These are phyloP conservation scores for Fomitopsis palustris DNA, from an alignment of 1,284 basidiomycete genomes.

Conservation along the genomic window DNA sequence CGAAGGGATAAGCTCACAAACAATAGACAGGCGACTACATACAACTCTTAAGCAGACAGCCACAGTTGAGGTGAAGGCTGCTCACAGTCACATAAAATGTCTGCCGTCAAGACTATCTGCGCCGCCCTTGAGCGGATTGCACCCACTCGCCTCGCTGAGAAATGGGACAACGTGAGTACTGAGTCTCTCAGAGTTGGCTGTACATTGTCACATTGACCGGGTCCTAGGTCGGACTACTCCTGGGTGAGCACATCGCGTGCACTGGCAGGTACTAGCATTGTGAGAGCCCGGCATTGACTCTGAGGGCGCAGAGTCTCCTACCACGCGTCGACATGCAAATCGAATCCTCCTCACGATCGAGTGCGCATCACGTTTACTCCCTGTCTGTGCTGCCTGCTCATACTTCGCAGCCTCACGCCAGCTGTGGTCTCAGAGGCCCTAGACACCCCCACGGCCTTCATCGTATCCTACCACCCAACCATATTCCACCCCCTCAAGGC, in stretches of 20 bases:
- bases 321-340: constrained; percentile 51
- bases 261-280: background rate
- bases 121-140: constrained; percentile 78
- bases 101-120: constrained; percentile 48
- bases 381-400: background rate
- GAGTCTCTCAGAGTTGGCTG: constrained; percentile 8
- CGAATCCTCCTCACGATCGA: constrained; percentile 83
- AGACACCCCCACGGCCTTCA: constrained; percentile 54
- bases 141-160: constrained; percentile 79
- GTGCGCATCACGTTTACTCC: constrained; percentile 39
- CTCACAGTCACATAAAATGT: no score
- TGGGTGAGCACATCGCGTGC: constrained; percentile 47
- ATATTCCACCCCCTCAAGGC: constrained; percentile 84
- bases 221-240: constrained; percentile 73
- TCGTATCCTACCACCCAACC: constrained; percentile 88
- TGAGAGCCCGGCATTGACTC: background rate
- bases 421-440: constrained; percentile 78
- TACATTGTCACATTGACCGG: constrained; percentile 4
- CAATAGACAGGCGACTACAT: background rate
- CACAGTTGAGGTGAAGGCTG: no score
- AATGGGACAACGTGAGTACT: constrained; percentile 85
- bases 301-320: constrained; percentile 63
- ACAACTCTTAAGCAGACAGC: background rate
- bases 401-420: constrained; percentile 61
- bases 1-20: no score